phyloP scores from a whole-genome alignment of 2,329 filamentous ascomycete species.

The Monosporascus sp. region DNA sequence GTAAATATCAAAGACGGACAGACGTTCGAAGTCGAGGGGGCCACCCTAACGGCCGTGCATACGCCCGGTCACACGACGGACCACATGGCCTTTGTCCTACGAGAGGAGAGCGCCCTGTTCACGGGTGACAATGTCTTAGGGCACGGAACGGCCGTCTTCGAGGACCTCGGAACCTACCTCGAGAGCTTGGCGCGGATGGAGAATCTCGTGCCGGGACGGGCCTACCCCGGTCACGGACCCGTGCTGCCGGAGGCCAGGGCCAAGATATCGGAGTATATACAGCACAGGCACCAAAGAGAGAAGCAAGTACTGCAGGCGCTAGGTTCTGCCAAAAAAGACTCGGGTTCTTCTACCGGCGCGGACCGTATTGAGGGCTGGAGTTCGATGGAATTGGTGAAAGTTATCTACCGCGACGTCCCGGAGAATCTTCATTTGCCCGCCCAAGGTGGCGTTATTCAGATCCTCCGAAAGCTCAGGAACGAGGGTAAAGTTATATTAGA shows the following conservation, averaged over 20 bases:
- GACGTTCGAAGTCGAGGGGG: slow-evolving; percentile 45
- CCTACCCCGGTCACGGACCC: slow-evolving; percentile 84
- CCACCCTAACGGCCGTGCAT: slow-evolving; percentile 30
- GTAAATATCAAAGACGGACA: slow-evolving; percentile 52
- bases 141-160: slow-evolving; percentile 81
- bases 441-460: slow-evolving; percentile 68
- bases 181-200: slow-evolving; percentile 66
- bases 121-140: slow-evolving; percentile 87
- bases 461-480: slow-evolving; percentile 69
- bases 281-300: slow-evolving; percentile 75
- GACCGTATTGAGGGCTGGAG: slow-evolving; percentile 49
- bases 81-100: slow-evolving; percentile 73
- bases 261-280: slow-evolving; percentile 78
- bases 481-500: slow-evolving; percentile 61
- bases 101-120: slow-evolving; percentile 79
- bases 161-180: slow-evolving; percentile 68
- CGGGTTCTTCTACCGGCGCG: slow-evolving; percentile 8
- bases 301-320: slow-evolving; percentile 68
- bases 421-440: slow-evolving; percentile 72
- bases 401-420: slow-evolving; percentile 78
- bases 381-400: slow-evolving; percentile 77
- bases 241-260: slow-evolving; percentile 67
- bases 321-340: slow-evolving; percentile 31
- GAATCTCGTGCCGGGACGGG: slow-evolving; percentile 58
- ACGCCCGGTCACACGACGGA: slow-evolving; percentile 71